A percentile compares a stretch with the other conserved stretches of the same genome.
Evolutionary conservation across 768 basidiomycete genomes (phyloP).

Genomic region (Asterophora parasitica): DNA sequence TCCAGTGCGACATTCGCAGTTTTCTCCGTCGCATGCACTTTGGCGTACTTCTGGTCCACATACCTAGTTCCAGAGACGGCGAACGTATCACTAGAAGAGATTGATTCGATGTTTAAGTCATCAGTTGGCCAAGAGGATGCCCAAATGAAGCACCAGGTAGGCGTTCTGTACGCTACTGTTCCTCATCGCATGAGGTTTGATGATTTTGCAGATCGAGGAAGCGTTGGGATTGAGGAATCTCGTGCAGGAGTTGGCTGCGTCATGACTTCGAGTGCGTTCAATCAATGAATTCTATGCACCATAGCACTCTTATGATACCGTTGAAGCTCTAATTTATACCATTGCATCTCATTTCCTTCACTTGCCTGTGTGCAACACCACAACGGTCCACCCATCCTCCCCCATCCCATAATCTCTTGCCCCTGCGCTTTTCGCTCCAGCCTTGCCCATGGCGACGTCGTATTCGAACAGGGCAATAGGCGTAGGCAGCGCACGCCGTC

Average conservation of each 20-base stretch:
- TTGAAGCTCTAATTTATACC: no score
- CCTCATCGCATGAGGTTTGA: neutral
- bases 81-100: conserved; percentile 69
- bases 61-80: conserved; percentile 73
- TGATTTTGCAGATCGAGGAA: conserved; percentile 43
- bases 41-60: conserved; percentile 69
- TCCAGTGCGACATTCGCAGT: conserved; percentile 62
- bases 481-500: conserved; percentile 10
- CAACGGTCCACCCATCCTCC: conserved; percentile 15
- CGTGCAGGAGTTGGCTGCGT: conserved; percentile 10
- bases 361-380: neutral
- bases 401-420: conserved; percentile 18
- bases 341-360: no score
- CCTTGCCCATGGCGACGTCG: conserved; percentile 8
- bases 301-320: no score
- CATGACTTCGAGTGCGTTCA: neutral
- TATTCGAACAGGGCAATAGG: conserved; percentile 6
- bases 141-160: conserved; percentile 47
- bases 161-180: conserved; percentile 3
- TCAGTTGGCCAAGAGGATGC: conserved; percentile 54
- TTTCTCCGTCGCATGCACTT: conserved; percentile 60
- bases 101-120: conserved; percentile 63
- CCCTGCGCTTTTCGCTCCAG: conserved; percentile 8
- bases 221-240: conserved; percentile 17
- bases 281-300: no score